A percentile compares a stretch with the other conserved stretches of the same genome.
Evolutionary conservation across 768 basidiomycete species (phyloP).

Genomic region (Dioszegia aurantiaca): DNA sequence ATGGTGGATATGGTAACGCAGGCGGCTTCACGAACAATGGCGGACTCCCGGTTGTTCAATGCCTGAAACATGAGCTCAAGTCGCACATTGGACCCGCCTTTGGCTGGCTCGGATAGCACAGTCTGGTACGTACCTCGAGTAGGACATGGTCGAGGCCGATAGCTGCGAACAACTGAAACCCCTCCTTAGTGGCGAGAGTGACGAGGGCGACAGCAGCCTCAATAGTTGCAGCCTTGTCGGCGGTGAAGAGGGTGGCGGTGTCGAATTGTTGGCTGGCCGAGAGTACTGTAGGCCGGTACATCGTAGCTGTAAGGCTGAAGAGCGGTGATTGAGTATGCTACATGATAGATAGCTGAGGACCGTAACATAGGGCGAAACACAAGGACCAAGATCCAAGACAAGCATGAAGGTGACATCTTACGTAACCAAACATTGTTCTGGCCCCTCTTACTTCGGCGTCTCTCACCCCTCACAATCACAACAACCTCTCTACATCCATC

Average conservation of each 20-base stretch:
- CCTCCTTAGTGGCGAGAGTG: constrained; percentile 75
- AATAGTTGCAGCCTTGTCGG: constrained; percentile 78
- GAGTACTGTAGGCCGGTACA: too few relatives aligned
- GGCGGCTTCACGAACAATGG: constrained; percentile 84
- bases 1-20: constrained; percentile 67
- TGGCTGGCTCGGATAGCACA: neutral
- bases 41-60: constrained; percentile 92
- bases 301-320: too few relatives aligned
- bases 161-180: constrained; percentile 70
- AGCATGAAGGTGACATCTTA: too few relatives aligned
- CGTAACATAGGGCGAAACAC: too few relatives aligned
- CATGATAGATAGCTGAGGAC: too few relatives aligned
- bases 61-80: constrained; percentile 55
- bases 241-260: constrained; percentile 70
- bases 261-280: too few relatives aligned
- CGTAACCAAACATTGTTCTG: too few relatives aligned
- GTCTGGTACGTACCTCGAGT: constrained; percentile 57
- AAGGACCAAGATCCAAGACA: too few relatives aligned
- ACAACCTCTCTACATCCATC: too few relatives aligned
- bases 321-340: too few relatives aligned
- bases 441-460: too few relatives aligned
- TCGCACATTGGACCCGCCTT: neutral
- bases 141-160: constrained; percentile 69
- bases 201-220: constrained; percentile 68
- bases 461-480: too few relatives aligned